phyloP scores from a whole-genome alignment of 192 early-diverging fungal genomes.

The Obelidium mucronatum region DNA sequence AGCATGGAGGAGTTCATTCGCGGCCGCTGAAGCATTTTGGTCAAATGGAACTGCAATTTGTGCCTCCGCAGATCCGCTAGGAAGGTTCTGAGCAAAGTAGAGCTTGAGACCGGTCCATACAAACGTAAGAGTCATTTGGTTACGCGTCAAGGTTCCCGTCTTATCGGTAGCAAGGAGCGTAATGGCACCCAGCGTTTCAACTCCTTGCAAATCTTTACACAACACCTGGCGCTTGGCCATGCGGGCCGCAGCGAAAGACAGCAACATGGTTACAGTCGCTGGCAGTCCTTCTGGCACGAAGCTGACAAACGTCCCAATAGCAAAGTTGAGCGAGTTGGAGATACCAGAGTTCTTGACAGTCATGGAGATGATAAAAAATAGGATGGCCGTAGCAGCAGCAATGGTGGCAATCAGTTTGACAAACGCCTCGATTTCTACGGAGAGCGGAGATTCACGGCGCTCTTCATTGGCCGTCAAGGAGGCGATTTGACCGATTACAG shows the following conservation, averaged over 20 bases:
- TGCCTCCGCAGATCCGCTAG: conserved; percentile 68
- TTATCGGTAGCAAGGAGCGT: conserved; percentile 74
- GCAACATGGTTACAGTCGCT: conserved; percentile 62
- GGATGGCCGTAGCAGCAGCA: conserved; percentile 74
- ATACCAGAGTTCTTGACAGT: conserved; percentile 60
- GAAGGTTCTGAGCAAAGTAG: conserved; percentile 72
- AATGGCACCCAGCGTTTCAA: conserved; percentile 69
- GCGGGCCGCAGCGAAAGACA: conserved; percentile 56
- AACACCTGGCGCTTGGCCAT: conserved; percentile 63
- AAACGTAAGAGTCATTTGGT: conserved; percentile 63
- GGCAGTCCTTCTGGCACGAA: conserved; percentile 69
- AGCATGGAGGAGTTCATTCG: conserved; percentile 14
- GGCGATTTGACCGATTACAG: conserved; percentile 61
- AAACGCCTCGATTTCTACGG: conserved; percentile 42
- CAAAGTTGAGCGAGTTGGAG: conserved; percentile 52
- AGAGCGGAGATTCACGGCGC: conserved; percentile 42
- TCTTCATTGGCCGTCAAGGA: conserved; percentile 47
- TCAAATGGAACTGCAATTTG: conserved; percentile 62
- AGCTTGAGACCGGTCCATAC: conserved; percentile 44
- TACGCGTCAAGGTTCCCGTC: conserved; percentile 74
- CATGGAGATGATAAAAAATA: conserved; percentile 83
- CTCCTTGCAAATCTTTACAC: conserved; percentile 68
- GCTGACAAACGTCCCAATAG: conserved; percentile 60
- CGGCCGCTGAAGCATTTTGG: conserved; percentile 64
- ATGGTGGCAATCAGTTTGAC: conserved; percentile 85